A percentile compares a stretch with the other conserved stretches of the same genome.
These are phyloP conservation scores for Penicillium argentinense DNA, from an alignment of 495 filamentous ascomycete genomes.

Conservation along the genomic window DNA sequence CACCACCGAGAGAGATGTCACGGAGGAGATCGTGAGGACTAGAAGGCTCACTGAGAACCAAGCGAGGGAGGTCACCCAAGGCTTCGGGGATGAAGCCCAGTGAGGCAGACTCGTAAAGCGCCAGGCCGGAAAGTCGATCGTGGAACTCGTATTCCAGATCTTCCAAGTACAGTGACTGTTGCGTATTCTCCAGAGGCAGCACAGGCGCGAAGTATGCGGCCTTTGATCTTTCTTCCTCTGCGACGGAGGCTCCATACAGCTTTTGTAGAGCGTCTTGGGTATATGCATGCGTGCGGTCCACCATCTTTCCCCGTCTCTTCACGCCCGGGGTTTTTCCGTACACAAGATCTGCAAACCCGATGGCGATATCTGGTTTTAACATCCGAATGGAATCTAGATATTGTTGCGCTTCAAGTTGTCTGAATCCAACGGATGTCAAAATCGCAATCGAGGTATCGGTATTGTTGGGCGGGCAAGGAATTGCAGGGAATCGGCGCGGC, in stretches of 20 bases:
- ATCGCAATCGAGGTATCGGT: slow-evolving; percentile 70
- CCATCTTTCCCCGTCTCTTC: slow-evolving; percentile 79
- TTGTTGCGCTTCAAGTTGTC: slow-evolving; percentile 60
- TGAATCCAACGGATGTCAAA: slow-evolving; percentile 81
- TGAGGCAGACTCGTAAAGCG: slow-evolving; percentile 75
- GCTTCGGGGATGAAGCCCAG: slow-evolving; percentile 60
- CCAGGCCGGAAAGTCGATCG: slow-evolving; percentile 67
- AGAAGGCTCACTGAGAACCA: slow-evolving; percentile 65
- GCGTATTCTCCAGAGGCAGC: slow-evolving; percentile 68
- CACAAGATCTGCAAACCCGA: slow-evolving; percentile 76
- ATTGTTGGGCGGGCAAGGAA: slow-evolving; percentile 71
- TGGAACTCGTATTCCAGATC: slow-evolving; percentile 56
- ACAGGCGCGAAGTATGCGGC: slow-evolving; percentile 75
- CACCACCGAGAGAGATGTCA: slow-evolving; percentile 72
- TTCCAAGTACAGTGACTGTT: slow-evolving; percentile 75
- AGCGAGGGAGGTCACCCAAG: slow-evolving; percentile 61
- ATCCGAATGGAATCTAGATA: slow-evolving; percentile 62
- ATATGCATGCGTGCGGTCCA: slow-evolving; percentile 76
- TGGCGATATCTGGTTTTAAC: slow-evolving; percentile 75
- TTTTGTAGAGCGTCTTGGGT: slow-evolving; percentile 52
- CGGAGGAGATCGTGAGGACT: slow-evolving; percentile 75
- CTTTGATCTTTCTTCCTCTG: slow-evolving; percentile 33
- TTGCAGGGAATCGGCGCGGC: slow-evolving; percentile 73
- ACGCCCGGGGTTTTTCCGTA: slow-evolving; percentile 56
- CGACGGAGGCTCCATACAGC: slow-evolving; percentile 45